phyloP scores from a whole-genome alignment of 2,329 filamentous ascomycete genomes.

The Talaromyces sp. region DNA sequence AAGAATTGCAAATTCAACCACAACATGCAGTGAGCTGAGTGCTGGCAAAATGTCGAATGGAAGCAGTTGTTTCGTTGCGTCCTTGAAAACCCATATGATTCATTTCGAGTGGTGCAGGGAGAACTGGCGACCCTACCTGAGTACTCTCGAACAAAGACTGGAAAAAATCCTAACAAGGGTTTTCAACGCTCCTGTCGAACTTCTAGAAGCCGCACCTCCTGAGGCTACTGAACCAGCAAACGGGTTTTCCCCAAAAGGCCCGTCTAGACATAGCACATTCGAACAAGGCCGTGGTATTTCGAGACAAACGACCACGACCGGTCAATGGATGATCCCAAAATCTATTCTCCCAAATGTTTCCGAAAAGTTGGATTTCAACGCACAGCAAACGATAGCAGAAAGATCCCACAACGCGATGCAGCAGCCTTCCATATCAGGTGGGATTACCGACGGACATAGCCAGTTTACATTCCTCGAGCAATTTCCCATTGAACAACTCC shows the following conservation, averaged over 20 bases:
- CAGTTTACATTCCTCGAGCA: neutral
- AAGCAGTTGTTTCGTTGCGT: neutral
- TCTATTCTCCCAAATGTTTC: too few species aligned
- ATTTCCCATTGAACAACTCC: slow-evolving; percentile 1
- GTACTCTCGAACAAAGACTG: neutral
- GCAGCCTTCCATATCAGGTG: neutral
- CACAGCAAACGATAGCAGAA: too few species aligned
- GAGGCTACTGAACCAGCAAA: too few species aligned
- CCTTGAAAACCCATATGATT: neutral
- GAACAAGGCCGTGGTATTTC: too few species aligned
- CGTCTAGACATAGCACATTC: too few species aligned
- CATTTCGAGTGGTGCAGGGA: slow-evolving; percentile 6
- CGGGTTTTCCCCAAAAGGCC: too few species aligned
- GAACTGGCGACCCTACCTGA: slow-evolving; percentile 4
- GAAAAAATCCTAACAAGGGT: neutral
- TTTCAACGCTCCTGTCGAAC: neutral
- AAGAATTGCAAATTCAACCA: neutral
- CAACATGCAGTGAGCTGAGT: neutral
- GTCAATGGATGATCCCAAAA: too few species aligned
- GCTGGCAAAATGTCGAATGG: too few species aligned
- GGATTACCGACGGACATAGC: neutral
- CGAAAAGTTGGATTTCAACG: too few species aligned
- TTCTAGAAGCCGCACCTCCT: too few species aligned
- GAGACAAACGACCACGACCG: too few species aligned
- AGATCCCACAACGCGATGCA: too few species aligned